phyloP scores from a whole-genome alignment of 1,139 yeast species.

The Yarrowia galli region DNA sequence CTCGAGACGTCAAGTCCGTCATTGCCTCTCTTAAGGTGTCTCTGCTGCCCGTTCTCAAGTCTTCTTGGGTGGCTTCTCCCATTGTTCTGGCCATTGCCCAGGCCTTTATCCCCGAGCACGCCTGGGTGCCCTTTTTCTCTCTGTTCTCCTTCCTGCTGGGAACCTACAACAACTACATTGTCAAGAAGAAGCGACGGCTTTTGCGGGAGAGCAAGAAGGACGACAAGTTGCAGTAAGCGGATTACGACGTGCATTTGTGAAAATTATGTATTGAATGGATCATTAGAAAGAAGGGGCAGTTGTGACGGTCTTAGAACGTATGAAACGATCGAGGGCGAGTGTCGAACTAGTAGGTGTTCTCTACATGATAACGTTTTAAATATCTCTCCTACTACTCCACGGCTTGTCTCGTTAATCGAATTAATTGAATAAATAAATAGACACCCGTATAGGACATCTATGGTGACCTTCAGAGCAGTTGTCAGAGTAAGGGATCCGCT shows the following conservation, averaged over 20 bases:
- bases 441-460: no score
- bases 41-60: conserved; percentile 63
- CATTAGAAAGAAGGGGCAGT: neutral
- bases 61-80: conserved; percentile 72
- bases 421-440: neutral
- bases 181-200: conserved; percentile 53
- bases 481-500: no score
- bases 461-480: no score
- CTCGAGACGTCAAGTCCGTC: conserved; percentile 48
- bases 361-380: no score
- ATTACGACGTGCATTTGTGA: conserved; percentile 9
- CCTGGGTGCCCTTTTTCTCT: conserved; percentile 87
- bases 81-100: conserved; percentile 75
- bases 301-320: no score
- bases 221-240: conserved; percentile 33
- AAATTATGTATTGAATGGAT: conserved; percentile 11
- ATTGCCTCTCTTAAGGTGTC: conserved; percentile 58
- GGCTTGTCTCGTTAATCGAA: no score
- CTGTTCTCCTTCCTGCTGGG: conserved; percentile 76
- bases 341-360: no score
- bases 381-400: no score
- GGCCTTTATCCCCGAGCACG: conserved; percentile 69
- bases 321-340: no score
- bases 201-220: conserved; percentile 38
- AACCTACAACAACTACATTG: conserved; percentile 74